Evolutionary conservation across 441 rosid genomes (phyloP).

Genomic region (Omphalea diandra): DNA sequence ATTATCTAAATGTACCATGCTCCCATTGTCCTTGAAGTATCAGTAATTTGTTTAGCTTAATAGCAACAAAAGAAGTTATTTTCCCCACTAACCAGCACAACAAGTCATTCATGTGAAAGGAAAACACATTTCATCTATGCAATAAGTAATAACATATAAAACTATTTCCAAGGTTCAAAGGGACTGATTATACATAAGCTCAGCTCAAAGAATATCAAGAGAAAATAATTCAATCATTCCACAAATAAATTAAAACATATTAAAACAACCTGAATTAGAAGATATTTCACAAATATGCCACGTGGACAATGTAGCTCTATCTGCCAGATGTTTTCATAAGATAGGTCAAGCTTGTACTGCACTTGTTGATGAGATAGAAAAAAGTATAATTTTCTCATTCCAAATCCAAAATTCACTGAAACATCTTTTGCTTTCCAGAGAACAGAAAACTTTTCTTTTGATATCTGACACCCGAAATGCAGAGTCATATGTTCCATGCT

Average conservation of each 20-base stretch:
- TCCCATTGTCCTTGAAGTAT: too few species aligned
- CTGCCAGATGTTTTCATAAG: conserved; percentile 80
- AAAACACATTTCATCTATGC: background rate
- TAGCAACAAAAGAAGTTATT: too few species aligned
- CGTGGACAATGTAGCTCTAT: conserved; percentile 46
- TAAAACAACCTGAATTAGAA: conserved; percentile 55
- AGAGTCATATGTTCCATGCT: conserved; percentile 21
- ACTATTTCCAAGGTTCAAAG: background rate
- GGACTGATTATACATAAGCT: too few species aligned
- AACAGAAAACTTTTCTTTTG: conserved; percentile 34
- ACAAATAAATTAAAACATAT: background rate
- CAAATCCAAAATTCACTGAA: conserved; percentile 49
- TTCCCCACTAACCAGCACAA: too few species aligned
- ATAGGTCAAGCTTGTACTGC: conserved; percentile 66
- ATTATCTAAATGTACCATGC: too few species aligned
- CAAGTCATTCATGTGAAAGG: too few species aligned
- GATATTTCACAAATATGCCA: conserved; percentile 26
- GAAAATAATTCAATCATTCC: background rate
- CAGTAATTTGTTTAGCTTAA: too few species aligned
- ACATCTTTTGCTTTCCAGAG: conserved; percentile 47
- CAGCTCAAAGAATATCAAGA: background rate
- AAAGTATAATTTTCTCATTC: conserved; percentile 50
- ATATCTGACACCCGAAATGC: conserved; percentile 33
- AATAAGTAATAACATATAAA: background rate
- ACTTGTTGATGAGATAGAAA: conserved; percentile 29